A percentile compares a stretch with the other conserved stretches of the same genome.
These are phyloP conservation scores for Aspergillus carlsbadensis DNA, from an alignment of 495 filamentous ascomycete species.

Conservation along the genomic window DNA sequence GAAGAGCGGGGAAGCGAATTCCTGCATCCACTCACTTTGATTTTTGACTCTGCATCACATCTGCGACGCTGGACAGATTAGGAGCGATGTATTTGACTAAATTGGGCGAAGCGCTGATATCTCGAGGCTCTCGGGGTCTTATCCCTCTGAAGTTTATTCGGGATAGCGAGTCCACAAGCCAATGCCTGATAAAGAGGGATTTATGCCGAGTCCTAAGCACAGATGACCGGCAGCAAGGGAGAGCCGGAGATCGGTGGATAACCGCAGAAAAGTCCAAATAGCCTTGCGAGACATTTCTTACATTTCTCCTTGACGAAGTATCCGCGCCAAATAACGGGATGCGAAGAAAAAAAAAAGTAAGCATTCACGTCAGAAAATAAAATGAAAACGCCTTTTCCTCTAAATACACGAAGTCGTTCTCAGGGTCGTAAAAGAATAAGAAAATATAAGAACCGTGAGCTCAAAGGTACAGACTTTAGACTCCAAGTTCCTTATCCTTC, in stretches of 20 bases:
- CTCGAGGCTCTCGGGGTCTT: too few species aligned
- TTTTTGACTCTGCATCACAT: not conserved
- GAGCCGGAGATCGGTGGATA: not conserved
- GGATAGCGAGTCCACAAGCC: too few species aligned
- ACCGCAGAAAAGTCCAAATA: too few species aligned
- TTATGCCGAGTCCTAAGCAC: not conserved
- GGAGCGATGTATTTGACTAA: not conserved
- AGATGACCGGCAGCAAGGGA: not conserved
- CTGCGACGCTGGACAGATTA: not conserved
- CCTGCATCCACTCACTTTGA: not conserved
- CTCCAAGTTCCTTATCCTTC: constrained; percentile 43
- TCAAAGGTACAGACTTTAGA: constrained; percentile 12
- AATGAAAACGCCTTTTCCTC: constrained; percentile 20
- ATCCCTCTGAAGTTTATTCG: too few species aligned
- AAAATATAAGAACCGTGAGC: constrained; percentile 3
- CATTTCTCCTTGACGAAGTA: constrained; percentile 6
- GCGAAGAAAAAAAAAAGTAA: constrained; percentile 6
- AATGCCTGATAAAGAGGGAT: too few species aligned
- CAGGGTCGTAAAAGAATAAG: constrained; percentile 15
- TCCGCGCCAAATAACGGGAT: constrained; percentile 9
- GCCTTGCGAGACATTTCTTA: not conserved
- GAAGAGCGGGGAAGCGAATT: constrained; percentile 1
- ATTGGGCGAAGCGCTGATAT: too few species aligned
- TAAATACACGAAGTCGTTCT: constrained; percentile 19
- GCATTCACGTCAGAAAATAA: constrained; percentile 6